Percentiles rank a stretch among this genome's conserved stretches.
Evolutionary conservation across 164 flowering plant species (phyloP).

Genomic region (Santalum album): DNA sequence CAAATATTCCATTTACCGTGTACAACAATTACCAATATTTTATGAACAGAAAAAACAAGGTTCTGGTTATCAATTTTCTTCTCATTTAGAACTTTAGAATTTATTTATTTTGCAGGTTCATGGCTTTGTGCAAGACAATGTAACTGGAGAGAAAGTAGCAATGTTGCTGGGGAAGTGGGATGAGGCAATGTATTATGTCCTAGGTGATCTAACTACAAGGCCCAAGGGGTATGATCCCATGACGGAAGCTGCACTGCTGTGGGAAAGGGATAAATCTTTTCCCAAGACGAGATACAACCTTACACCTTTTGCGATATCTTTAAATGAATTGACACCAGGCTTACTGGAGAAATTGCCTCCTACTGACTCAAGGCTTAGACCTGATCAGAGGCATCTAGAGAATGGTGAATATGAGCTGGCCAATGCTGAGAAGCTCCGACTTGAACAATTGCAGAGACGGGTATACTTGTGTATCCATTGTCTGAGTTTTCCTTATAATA

Average conservation of each 20-base stretch:
- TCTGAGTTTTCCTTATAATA: too few species aligned
- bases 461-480: too few species aligned
- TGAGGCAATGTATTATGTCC: constrained; percentile 94
- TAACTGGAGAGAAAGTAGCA: constrained; percentile 90
- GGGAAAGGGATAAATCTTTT: constrained; percentile 82
- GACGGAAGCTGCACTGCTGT: constrained; percentile 86
- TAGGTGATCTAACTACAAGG: constrained; percentile 88
- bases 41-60: neutral
- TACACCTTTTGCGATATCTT: constrained; percentile 87
- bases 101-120: constrained; percentile 58
- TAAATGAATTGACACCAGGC: constrained; percentile 85
- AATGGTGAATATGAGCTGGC: constrained; percentile 95
- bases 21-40: neutral
- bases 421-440: constrained; percentile 87
- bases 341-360: constrained; percentile 72
- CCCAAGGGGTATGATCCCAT: constrained; percentile 97
- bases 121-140: constrained; percentile 95
- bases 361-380: constrained; percentile 93
- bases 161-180: constrained; percentile 97
- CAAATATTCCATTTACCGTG: too few species aligned
- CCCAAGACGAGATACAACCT: constrained; percentile 90
- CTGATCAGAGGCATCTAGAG: constrained; percentile 89
- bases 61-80: neutral
- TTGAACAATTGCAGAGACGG: constrained; percentile 91
- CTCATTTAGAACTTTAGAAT: too few species aligned